These are phyloP conservation scores for Cutaneotrichosporon sp. DNA, from an alignment of 1,284 basidiomycete species.

Conservation along the genomic window DNA sequence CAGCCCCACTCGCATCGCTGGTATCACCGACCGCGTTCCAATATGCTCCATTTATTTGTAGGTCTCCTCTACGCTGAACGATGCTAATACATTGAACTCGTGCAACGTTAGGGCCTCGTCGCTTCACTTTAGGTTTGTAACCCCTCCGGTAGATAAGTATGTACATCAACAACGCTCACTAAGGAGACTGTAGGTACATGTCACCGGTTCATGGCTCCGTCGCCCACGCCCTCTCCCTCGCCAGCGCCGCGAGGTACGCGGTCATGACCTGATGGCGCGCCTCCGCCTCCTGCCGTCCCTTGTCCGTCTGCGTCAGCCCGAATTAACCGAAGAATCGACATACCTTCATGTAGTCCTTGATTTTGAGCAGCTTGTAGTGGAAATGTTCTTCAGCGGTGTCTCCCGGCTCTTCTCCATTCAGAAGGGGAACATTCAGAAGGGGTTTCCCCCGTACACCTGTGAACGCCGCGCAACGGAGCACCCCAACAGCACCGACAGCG, in stretches of 20 bases:
- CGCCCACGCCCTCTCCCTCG: background rate
- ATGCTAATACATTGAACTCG: too few relatives aligned
- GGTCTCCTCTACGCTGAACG: too few relatives aligned
- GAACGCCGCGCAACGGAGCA: conserved; percentile 82
- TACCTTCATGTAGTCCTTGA: conserved; percentile 68
- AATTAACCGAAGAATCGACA: conserved; percentile 7
- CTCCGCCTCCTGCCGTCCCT: background rate
- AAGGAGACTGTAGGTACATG: too few relatives aligned
- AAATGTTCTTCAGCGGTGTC: conserved; percentile 60
- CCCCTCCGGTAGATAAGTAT: too few relatives aligned
- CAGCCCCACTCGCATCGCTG: too few relatives aligned
- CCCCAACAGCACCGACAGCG: conserved; percentile 84
- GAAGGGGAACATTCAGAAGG: conserved; percentile 51
- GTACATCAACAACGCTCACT: too few relatives aligned
- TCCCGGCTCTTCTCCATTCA: conserved; percentile 38
- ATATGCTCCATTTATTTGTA: too few relatives aligned
- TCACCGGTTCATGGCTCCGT: background rate
- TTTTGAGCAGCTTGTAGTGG: conserved; percentile 77
- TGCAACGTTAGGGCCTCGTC: too few relatives aligned
- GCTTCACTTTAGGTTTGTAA: too few relatives aligned
- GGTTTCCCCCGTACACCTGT: conserved; percentile 56
- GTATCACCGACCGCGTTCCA: too few relatives aligned
- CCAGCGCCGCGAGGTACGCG: background rate
- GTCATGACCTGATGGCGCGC: background rate
- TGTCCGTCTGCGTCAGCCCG: background rate